phyloP scores from a whole-genome alignment of 1,139 yeast species.

The Debaryomyces fabryi region DNA sequence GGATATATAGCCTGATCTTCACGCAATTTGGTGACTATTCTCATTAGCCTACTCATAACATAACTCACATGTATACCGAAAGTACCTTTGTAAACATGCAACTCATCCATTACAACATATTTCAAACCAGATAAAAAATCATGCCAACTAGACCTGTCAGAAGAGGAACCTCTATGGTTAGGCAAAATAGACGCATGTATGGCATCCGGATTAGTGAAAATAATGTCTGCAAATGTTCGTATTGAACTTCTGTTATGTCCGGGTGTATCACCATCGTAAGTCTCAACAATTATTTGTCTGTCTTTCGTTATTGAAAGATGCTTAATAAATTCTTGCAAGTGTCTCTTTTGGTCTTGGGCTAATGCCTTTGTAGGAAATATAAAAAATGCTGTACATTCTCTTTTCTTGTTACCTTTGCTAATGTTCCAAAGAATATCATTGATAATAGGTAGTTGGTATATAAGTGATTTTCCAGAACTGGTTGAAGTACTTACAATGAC shows the following conservation, averaged over 20 bases:
- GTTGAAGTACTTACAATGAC: conserved; percentile 91
- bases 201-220: conserved; percentile 95
- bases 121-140: conserved; percentile 63
- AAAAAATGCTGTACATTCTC: conserved; percentile 68
- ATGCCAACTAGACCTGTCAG: conserved; percentile 54
- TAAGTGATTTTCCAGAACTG: conserved; percentile 91
- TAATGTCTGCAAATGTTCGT: conserved; percentile 67
- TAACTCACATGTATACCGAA: conserved; percentile 92
- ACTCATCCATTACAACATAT: conserved; percentile 84
- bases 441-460: conserved; percentile 86
- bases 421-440: conserved; percentile 53
- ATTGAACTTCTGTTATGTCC: conserved; percentile 52
- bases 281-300: conserved; percentile 56
- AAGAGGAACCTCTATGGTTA: conserved; percentile 44
- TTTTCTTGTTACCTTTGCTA: conserved; percentile 20
- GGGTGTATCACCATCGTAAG: conserved; percentile 94
- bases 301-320: conserved; percentile 38
- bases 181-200: conserved; percentile 86
- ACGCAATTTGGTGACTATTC: conserved; percentile 19
- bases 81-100: conserved; percentile 86
- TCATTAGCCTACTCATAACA: conserved; percentile 69
- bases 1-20: conserved; percentile 9
- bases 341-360: conserved; percentile 93
- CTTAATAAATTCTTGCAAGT: conserved; percentile 62
- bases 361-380: conserved; percentile 96